Evolutionary conservation across 768 basidiomycete species (phyloP), one percentile per base, ranked within the genome.

Genomic region (Boletus speciosus): DNA sequence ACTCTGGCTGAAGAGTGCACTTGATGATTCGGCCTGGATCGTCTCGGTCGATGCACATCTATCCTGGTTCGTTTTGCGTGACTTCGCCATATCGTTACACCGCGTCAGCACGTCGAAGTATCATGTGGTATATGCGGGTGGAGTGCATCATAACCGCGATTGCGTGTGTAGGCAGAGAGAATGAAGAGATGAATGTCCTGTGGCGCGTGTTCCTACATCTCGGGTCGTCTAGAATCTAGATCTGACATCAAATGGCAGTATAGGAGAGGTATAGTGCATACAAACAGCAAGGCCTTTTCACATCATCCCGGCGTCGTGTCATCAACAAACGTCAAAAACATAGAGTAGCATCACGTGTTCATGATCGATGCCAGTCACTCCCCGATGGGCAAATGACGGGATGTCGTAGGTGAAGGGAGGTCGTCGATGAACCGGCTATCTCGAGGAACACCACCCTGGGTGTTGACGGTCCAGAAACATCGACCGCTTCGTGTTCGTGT

Each of bases 61-160:
- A 45, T 47, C n/a, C n/a, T 12, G 38, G n/a, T 47, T 7, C 8
- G 37, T 49, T 37, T 8, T 46, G 41, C 16, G n/a, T 45, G 41
- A 44, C 43, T 37, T 55, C 44, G 19, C 44, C 44, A 29, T 67
- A 57, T 70, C 40, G 50, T 68, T 27, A 68, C 66, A 68, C 21
- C 31, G 55, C 58, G 55, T 53, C 60, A 40, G 54, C 58, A 57
- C 55, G 46, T 60, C 34, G 4, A 54, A 34, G 35, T 12, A 50
- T 34, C 46, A 27, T 56, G 37, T 36, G 34, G 21, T 46, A 46
- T 61, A 34, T 44, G 47, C 5, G 12, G 5, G 27, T 54, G 10
- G 15, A 27, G n/a, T 37, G 23, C 6, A 14, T 59, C 16, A 39
- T 16, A 7, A 3, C 40, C 29, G 43, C 12, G 38, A 44, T 49